Evolutionary conservation across 2,329 filamentous ascomycete genomes (phyloP), one percentile per base, ranked within the genome.

Genomic region (Septoria petroselini): DNA sequence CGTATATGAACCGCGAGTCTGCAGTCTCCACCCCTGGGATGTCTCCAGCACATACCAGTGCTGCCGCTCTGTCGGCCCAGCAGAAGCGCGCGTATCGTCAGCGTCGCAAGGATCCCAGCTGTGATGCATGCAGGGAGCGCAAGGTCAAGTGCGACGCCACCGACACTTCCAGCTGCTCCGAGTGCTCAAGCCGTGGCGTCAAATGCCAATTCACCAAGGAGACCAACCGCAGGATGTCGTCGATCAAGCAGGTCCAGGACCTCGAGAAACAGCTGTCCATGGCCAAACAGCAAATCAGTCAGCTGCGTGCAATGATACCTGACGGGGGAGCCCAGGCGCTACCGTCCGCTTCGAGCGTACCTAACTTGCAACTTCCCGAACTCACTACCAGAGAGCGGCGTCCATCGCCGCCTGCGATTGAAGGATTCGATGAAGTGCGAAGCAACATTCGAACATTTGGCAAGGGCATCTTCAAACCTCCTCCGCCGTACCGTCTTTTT

Each of bases 141-240:
- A 85, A 85, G 71, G 81, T 84, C 58, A 84, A 84, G 78, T 98
- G 93, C 70, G 93, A 98, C 74, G 93, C 93, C 25, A 97, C 93
- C 12, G 93, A 97, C 68, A 95, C 88, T 14, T 85, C 88, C 8
- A 95, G 91, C 71, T 98, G 93, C 69, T 96, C 93, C 1, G 93
- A 98, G 71, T 98, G 93, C 72, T 93, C 89, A 3, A 96, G 91
- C 68, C 85, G 93, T 58, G 94, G 91, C 66, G 91, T 97, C 58
- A 95, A 94, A 69, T 98, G 93, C 67, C 91, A 97, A 66, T 98
- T 98, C 68, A 98, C 93, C 41, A 98, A 98, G 72, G 93, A 98
- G 71, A 98, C 93, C 9, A 98, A 98, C 68, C 81, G 93, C 52
- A 83, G 93, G 55, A 98, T 98, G 93, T 97, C 93, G 14, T 97